Evolutionary conservation across 768 basidiomycete species (phyloP), one percentile per base, ranked within the genome.

Genomic region (Mycena olivaceomarginata): DNA sequence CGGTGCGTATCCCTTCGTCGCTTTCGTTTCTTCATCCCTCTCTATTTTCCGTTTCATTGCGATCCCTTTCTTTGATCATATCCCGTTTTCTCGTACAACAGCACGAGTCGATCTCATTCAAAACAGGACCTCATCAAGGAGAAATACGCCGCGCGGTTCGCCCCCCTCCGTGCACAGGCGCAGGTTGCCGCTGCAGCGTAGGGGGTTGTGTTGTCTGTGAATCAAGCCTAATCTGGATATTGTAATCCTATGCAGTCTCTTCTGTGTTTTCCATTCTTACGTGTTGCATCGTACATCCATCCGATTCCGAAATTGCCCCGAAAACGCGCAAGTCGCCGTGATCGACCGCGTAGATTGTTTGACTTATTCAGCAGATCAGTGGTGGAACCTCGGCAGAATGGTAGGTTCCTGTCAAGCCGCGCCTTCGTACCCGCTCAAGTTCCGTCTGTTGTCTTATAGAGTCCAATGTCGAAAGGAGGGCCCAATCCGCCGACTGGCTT

Each of bases 1-100:
- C 85, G 83, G 93, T 92, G 79, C n/a, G 90, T 85, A 6, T 9
- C 15, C 15, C n/a, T 45, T 10, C n/a, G 20, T 53, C 53, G 16
- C 15, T 11, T 45, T 45, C 43, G 11, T 25, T 43, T 3, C 15
- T 40, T 45, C 5, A 45, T 65, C 11, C 43, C 43, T 7, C 12
- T 22, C 9, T 22, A 3, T 4, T 31, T 31, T 31, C 31, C 31
- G 31, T 31, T 31, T 31, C 31, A 31, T 31, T 4, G 31, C 31
- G 31, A 31, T n/a, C 62, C 62, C 40, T 13, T 43, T 25, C 63
- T 18, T 9, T 31, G 31, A 31, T 31, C 63, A 6, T 65, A 3
- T 31, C n/a, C 39, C 5, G 20, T 43, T 41, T 39, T 43, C 46
- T 51, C 59, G 59, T 10, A 48, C 20, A 20, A 5, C 41, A 12